Evolutionary conservation across 2,329 filamentous ascomycete genomes (phyloP).

Genomic region (Colletotrichum sp.): DNA sequence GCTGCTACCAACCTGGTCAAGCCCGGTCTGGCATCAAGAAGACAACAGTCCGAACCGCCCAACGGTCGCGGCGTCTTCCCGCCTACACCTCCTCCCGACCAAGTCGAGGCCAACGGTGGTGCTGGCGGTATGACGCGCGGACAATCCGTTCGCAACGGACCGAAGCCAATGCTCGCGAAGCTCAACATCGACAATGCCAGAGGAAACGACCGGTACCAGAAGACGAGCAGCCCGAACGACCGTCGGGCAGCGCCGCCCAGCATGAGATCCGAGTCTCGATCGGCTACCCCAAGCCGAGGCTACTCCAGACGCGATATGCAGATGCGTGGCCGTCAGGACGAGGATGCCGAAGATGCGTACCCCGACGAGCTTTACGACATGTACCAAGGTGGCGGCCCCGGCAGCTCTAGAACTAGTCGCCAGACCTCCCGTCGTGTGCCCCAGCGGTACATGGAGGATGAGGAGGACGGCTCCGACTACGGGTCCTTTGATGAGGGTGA

Average conservation of each 20-base stretch:
- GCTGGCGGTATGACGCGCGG: conserved; percentile 52
- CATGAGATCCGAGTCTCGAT: conserved; percentile 43
- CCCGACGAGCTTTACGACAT: conserved; percentile 74
- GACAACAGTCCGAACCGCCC: conserved; percentile 86
- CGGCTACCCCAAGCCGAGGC: conserved; percentile 45
- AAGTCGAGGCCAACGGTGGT: conserved; percentile 61
- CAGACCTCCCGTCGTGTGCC: conserved; percentile 40
- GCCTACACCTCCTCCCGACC: conserved; percentile 96
- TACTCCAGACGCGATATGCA: conserved; percentile 27
- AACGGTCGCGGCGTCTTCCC: conserved; percentile 82
- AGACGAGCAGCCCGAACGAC: conserved; percentile 47
- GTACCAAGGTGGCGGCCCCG: conserved; percentile 48
- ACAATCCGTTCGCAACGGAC: conserved; percentile 66
- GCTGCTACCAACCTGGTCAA: conserved; percentile 94
- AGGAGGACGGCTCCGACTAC: conserved; percentile 76
- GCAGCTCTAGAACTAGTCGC: conserved; percentile 45
- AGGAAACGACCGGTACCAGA: conserved; percentile 60
- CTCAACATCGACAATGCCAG: conserved; percentile 64
- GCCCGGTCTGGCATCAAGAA: conserved; percentile 77
- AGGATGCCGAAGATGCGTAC: conserved; percentile 67
- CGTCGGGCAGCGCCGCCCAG: conserved; percentile 33
- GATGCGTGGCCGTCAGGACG: conserved; percentile 29
- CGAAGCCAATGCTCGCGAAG: conserved; percentile 65
- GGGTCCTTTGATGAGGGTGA: conserved; percentile 76
- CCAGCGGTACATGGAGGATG: conserved; percentile 78